These are phyloP conservation scores for Cymodocea nodosa DNA, from an alignment of 116 monocot genomes.

Conservation along the genomic window DNA sequence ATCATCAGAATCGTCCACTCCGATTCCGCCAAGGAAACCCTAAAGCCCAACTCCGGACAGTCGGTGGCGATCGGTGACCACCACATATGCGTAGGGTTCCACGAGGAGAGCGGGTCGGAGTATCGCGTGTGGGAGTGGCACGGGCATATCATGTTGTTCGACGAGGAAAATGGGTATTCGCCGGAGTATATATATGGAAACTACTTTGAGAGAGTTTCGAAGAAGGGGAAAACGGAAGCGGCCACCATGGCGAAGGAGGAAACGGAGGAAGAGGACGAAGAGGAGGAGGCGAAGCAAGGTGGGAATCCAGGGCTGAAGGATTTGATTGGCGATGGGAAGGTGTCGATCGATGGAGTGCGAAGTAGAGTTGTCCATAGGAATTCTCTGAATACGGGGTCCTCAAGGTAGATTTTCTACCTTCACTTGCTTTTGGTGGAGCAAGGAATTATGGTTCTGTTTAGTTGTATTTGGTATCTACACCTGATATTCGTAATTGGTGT, in stretches of 20 bases:
- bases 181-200: slow-evolving; percentile 95
- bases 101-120: slow-evolving; percentile 50
- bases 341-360: neutral
- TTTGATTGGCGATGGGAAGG: slow-evolving; percentile 38
- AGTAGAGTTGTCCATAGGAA: slow-evolving; percentile 12
- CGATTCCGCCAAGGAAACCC: slow-evolving; percentile 31
- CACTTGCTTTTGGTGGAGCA: neutral
- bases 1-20: slow-evolving; percentile 58
- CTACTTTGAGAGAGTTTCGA: slow-evolving; percentile 58
- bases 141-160: slow-evolving; percentile 89
- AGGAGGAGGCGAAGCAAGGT: slow-evolving; percentile 6
- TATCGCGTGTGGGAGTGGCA: slow-evolving; percentile 98
- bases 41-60: slow-evolving; percentile 87
- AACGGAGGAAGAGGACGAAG: slow-evolving; percentile 5
- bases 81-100: slow-evolving; percentile 71
- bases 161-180: slow-evolving; percentile 68
- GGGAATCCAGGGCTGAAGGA: slow-evolving; percentile 60
- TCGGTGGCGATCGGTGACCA: slow-evolving; percentile 78
- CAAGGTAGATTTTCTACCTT: neutral
- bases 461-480: too few species aligned
- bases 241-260: slow-evolving; percentile 7
- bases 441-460: too few species aligned
- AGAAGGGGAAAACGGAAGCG: slow-evolving; percentile 8
- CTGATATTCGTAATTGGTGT: too few species aligned
- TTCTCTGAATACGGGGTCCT: slow-evolving; percentile 1